Conservation (phyloP, 2,329 filamentous ascomycete genomes). For the Aspergillus jensenii region DNA sequence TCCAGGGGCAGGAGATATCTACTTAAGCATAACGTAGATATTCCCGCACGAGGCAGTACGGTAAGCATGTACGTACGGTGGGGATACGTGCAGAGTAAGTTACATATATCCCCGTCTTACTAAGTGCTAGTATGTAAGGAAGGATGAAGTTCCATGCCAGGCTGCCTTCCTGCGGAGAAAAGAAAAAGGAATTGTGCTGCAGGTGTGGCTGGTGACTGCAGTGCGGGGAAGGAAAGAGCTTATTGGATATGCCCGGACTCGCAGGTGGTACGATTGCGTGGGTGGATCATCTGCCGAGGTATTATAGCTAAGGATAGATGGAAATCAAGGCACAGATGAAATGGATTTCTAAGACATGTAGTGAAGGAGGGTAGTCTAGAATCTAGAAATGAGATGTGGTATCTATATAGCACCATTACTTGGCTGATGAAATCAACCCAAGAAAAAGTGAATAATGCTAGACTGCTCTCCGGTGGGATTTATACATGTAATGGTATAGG, state of each 20-base stretch:
- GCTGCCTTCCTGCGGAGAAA: background rate
- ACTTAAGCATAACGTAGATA: no score
- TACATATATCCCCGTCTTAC: no score
- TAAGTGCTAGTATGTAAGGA: background rate
- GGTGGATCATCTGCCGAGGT: background rate
- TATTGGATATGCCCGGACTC: background rate
- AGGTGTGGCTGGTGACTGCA: background rate
- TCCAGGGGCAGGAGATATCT: no score
- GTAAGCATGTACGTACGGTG: background rate
- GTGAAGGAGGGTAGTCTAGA: background rate
- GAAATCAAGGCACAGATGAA: background rate
- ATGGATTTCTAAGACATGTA: background rate
- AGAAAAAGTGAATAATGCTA: background rate
- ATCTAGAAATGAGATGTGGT: background rate
- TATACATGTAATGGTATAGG: slow-evolving; percentile 7
- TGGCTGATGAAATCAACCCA: background rate
- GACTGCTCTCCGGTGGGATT: slow-evolving; percentile 1
- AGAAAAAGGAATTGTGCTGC: background rate
- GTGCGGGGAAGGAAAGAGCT: background rate
- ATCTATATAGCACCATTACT: slow-evolving; percentile 4
- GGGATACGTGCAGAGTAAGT: background rate
- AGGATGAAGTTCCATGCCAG: background rate
- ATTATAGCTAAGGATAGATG: background rate
- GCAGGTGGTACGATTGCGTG: background rate
- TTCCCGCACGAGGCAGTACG: no score